These are phyloP conservation scores for Neobulgaria alba DNA, from an alignment of 2,329 filamentous ascomycete genomes.

Conservation along the genomic window DNA sequence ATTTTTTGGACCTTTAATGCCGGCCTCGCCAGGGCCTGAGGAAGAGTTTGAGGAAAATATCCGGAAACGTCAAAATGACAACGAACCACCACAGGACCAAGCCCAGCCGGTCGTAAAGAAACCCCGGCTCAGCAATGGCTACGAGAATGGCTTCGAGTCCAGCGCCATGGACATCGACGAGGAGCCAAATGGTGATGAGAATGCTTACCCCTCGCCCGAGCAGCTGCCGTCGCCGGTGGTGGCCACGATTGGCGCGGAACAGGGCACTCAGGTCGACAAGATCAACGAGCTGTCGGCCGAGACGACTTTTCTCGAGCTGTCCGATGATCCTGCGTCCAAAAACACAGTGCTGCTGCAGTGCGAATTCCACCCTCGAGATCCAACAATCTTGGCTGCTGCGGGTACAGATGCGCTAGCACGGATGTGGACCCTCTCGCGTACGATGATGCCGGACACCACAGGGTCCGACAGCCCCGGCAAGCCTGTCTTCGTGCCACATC, in stretches of 20 bases:
- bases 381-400: conserved; percentile 57
- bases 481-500: conserved; percentile 25
- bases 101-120: conserved; percentile 52
- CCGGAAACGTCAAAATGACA: conserved; percentile 27
- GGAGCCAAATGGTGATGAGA: conserved; percentile 38
- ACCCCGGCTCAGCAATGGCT: conserved; percentile 52
- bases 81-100: conserved; percentile 33
- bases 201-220: conserved; percentile 56
- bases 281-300: conserved; percentile 50
- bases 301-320: conserved; percentile 52
- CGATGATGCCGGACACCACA: conserved; percentile 32
- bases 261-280: conserved; percentile 57
- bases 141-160: conserved; percentile 43
- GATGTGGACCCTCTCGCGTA: conserved; percentile 54
- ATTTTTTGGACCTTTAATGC: conserved; percentile 28
- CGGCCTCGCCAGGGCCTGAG: conserved; percentile 19
- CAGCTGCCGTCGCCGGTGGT: conserved; percentile 42
- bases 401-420: conserved; percentile 63
- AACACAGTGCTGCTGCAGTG: conserved; percentile 57
- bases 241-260: conserved; percentile 53
- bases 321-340: conserved; percentile 34
- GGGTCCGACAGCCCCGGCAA: conserved; percentile 33
- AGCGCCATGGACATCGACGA: conserved; percentile 52
- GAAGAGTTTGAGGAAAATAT: conserved; percentile 26
- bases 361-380: conserved; percentile 59